These are phyloP conservation scores for Penicillium sp. DNA, from an alignment of 2,329 filamentous ascomycete genomes.

Conservation along the genomic window DNA sequence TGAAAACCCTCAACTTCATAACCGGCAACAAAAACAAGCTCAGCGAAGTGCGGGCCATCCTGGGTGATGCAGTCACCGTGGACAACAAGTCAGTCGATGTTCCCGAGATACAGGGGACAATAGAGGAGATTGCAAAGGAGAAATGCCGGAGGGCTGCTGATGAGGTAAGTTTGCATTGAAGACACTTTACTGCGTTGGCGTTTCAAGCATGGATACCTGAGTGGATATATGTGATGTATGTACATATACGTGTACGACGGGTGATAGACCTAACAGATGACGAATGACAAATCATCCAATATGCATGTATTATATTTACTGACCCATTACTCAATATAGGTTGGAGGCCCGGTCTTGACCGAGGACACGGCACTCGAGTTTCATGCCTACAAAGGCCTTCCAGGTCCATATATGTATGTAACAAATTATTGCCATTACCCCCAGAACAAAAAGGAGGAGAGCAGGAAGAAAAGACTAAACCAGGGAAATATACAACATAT, in stretches of 20 bases:
- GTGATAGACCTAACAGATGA: no score
- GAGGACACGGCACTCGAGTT: constrained; percentile 97
- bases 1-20: constrained; percentile 76
- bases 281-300: no score
- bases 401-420: constrained; percentile 86
- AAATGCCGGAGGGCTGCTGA: constrained; percentile 83
- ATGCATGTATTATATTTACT: neutral
- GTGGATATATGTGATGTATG: no score
- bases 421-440: constrained; percentile 15
- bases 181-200: neutral
- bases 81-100: constrained; percentile 73
- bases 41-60: constrained; percentile 79
- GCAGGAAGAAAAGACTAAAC: neutral
- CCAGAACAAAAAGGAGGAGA: neutral
- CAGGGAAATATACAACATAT: constrained; percentile 1
- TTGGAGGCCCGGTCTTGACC: constrained; percentile 82
- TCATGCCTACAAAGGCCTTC: constrained; percentile 81
- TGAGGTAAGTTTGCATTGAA: constrained; percentile 48
- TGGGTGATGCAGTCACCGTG: constrained; percentile 68
- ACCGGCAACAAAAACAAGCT: constrained; percentile 96
- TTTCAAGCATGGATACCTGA: neutral
- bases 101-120: constrained; percentile 83
- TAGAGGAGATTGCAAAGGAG: constrained; percentile 85
- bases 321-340: constrained; percentile 42
- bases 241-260: no score